Percentiles rank a stretch among this genome's conserved stretches.
Conservation (phyloP, 208 protist species). For the Endotrypanum monterogeii region DNA sequence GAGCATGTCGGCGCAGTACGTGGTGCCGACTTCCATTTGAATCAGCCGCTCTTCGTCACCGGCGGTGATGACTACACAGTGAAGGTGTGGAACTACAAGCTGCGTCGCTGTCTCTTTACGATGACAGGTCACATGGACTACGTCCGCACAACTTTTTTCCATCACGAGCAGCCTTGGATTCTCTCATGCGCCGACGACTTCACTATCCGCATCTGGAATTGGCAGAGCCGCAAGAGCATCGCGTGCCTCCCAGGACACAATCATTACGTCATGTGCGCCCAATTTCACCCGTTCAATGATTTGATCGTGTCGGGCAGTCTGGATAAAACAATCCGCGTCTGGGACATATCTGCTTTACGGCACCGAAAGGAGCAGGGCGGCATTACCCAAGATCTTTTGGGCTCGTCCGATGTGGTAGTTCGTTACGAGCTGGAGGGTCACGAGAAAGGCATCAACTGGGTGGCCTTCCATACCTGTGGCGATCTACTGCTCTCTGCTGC, state of each 20-base stretch:
- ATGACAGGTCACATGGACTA: constrained; percentile 99
- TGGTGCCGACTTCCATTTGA: constrained; percentile 98
- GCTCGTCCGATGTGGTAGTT: constrained; percentile 92
- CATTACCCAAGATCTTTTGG: constrained; percentile 94
- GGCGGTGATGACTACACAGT: constrained; percentile 99
- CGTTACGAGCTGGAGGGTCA: constrained; percentile 98
- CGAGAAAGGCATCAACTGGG: constrained; percentile 99
- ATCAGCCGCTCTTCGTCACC: constrained; percentile 98
- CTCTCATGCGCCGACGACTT: constrained; percentile 98
- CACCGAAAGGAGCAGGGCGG: constrained; percentile 60
- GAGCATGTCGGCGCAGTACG: constrained; percentile 97
- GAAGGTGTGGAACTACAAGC: constrained; percentile 99
- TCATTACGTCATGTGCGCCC: constrained; percentile 99
- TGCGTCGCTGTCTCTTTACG: constrained; percentile 97
- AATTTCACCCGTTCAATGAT: constrained; percentile 95
- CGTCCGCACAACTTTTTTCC: constrained; percentile 99
- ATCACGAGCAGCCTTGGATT: constrained; percentile 97
- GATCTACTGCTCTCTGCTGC: constrained; percentile 95
- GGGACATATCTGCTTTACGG: constrained; percentile 97
- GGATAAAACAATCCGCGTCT: constrained; percentile 99
- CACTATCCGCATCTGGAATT: constrained; percentile 99
- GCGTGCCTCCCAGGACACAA: constrained; percentile 95
- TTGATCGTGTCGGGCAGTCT: constrained; percentile 98
- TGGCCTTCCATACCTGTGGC: constrained; percentile 96
- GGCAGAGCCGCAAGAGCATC: constrained; percentile 96